Base-by-base conservation (phyloP, 495 filamentous ascomycete genomes). In the Pyrenula aspistea region DNA sequence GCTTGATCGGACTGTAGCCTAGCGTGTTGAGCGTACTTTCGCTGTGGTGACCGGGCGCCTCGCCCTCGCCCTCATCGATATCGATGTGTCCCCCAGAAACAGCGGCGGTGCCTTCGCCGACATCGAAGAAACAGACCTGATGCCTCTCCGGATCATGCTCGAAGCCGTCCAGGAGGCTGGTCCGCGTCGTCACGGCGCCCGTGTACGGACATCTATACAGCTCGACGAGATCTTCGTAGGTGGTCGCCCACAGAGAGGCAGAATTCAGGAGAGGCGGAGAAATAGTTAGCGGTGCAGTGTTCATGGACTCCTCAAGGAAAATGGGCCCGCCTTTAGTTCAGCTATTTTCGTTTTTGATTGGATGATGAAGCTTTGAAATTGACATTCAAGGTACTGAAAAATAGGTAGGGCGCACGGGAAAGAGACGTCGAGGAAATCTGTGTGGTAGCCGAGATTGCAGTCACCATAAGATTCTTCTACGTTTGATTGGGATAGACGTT, bases 181-280 rank as follows among this genome's bases (percentile, higher is more conserved):
- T 89, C 12, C 86, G 73, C 2, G 79, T 86, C 3, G 86, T 89
- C 22, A 88, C 78, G 1, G 84, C 86, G 36, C 86, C 86, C 0
- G 82, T 87, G 58, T 74, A 68, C 0, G 77, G 68, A 56, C 75
- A 84, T 10, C 64, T 56, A 65, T 83, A 83, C 12, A 89, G 75
- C 0, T 61, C 65, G 22, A 61, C 52, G 3, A 89, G 72, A 57
- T 89, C 80, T 4, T 73, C 74, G 11, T 68, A 58, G 3, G 77
- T 79, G 0, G 81, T 86, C 12, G 85, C 84, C 84, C 86, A 88
- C 2, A 85, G 84, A 55, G 76, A 81, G 22, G 86, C 76, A 1
- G 85, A 82, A 67, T 89, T 89, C 61, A 88, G 65, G 24, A 89
- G 75, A 0, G 86, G 84, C 2, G 84, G 85, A 25, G 68, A 25